These are phyloP conservation scores for Nemania sp. DNA, from an alignment of 2,329 filamentous ascomycete genomes.

Conservation along the genomic window DNA sequence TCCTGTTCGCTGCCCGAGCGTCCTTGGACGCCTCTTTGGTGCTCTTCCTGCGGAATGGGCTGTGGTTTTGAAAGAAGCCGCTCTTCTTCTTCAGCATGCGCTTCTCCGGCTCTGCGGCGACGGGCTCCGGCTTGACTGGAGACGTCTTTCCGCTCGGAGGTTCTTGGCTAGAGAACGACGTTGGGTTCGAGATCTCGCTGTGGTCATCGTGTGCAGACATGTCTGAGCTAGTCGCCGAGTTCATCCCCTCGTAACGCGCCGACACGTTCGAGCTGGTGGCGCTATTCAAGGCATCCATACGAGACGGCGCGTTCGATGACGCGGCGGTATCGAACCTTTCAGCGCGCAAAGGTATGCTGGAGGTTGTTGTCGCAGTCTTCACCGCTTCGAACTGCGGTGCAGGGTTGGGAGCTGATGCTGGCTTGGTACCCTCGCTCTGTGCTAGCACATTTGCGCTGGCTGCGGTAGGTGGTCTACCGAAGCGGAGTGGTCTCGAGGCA, in stretches of 20 bases:
- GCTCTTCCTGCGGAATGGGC: slow-evolving; percentile 91
- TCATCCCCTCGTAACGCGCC: slow-evolving; percentile 11
- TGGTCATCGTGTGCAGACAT: slow-evolving; percentile 79
- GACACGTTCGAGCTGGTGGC: slow-evolving; percentile 21
- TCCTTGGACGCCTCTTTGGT: slow-evolving; percentile 77
- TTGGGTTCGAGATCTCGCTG: slow-evolving; percentile 89
- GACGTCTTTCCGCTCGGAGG: slow-evolving; percentile 74
- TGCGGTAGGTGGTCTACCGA: not conserved
- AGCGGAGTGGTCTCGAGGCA: not conserved
- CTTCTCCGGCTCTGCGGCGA: slow-evolving; percentile 58
- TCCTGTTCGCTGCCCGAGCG: slow-evolving; percentile 53
- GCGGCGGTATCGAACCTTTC: too few species aligned
- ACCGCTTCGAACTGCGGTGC: too few species aligned
- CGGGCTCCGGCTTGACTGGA: slow-evolving; percentile 37
- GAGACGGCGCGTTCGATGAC: not conserved
- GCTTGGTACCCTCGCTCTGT: slow-evolving; percentile 2
- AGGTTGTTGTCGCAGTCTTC: too few species aligned
- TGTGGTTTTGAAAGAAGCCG: slow-evolving; percentile 91
- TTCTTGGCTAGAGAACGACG: slow-evolving; percentile 86
- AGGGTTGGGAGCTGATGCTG: too few species aligned
- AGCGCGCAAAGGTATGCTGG: too few species aligned
- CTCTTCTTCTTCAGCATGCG: slow-evolving; percentile 72
- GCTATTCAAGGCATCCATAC: slow-evolving; percentile 14
- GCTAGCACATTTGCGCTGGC: slow-evolving; percentile 10
- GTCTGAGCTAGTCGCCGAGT: slow-evolving; percentile 23